phyloP scores from a whole-genome alignment of 495 filamentous ascomycete species.

The Hypoxylon fuscum region DNA sequence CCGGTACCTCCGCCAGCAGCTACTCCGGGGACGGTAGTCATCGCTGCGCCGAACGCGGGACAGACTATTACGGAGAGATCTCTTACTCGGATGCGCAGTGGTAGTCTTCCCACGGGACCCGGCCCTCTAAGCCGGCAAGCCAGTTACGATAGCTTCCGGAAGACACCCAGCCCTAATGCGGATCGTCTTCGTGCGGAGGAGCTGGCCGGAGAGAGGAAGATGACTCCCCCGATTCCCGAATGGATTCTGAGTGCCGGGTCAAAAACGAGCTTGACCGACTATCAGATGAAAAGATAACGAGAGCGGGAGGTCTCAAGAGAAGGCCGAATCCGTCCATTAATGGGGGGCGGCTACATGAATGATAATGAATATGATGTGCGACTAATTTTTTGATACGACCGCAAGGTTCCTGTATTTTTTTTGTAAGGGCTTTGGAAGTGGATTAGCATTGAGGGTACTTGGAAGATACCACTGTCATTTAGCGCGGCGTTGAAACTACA shows the following conservation, averaged over 20 bases:
- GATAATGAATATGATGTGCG: conserved; percentile 32
- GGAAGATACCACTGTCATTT: conserved; percentile 46
- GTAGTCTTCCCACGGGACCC: conserved; percentile 64
- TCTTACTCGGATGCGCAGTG: conserved; percentile 74
- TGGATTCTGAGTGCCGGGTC: conserved; percentile 63
- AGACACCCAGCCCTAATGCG: conserved; percentile 37
- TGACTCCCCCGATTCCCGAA: conserved; percentile 68
- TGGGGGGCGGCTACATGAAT: conserved; percentile 9
- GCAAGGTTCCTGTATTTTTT: not conserved
- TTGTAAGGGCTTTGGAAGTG: conserved; percentile 13
- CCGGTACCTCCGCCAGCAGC: conserved; percentile 73
- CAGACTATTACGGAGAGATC: conserved; percentile 68
- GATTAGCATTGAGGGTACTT: conserved; percentile 32
- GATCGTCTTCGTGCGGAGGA: conserved; percentile 37
- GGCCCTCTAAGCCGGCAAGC: conserved; percentile 61
- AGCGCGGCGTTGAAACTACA: conserved; percentile 45
- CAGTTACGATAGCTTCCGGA: conserved; percentile 58
- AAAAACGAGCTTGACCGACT: conserved; percentile 53
- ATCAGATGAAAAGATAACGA: conserved; percentile 37
- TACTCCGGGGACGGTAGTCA: conserved; percentile 73
- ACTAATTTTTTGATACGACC: conserved; percentile 9
- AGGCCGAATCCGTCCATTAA: not conserved
- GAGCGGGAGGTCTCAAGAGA: conserved; percentile 4
- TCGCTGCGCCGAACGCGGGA: conserved; percentile 74
- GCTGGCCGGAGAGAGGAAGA: conserved; percentile 49